Evolutionary conservation across 2,329 filamentous ascomycete genomes (phyloP).

Genomic region (Nemania sp.): DNA sequence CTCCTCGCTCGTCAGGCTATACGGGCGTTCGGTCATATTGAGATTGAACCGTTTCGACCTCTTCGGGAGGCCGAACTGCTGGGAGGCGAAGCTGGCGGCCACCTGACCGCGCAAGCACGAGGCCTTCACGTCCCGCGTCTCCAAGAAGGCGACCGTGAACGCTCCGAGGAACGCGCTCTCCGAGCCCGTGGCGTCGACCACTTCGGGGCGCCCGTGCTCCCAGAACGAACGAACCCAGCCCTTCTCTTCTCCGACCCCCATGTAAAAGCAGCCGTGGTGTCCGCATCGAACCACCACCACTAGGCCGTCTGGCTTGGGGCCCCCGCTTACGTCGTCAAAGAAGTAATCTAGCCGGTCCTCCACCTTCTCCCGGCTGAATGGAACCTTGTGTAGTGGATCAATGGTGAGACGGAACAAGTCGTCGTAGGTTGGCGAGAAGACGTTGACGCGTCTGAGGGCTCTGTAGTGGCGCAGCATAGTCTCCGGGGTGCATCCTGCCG

Average conservation of each 20-base stretch:
- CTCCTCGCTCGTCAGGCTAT: neutral
- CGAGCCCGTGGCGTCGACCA: conserved; percentile 4
- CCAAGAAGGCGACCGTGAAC: neutral
- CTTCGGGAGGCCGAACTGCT: conserved; percentile 11
- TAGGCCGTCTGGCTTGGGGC: neutral
- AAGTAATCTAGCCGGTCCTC: neutral
- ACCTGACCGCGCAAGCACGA: neutral
- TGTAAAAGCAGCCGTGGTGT: neutral
- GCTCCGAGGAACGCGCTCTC: conserved; percentile 20
- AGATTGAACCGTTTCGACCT: too few species aligned
- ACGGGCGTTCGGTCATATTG: too few species aligned
- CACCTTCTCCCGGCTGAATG: neutral
- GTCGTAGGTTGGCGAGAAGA: conserved; percentile 7
- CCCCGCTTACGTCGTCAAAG: neutral
- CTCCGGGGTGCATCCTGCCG: neutral
- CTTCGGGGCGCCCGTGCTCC: neutral
- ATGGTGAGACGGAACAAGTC: neutral
- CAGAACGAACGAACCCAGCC: conserved; percentile 1
- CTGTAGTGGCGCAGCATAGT: neutral
- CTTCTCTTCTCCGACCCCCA: neutral
- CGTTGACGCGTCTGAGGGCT: neutral
- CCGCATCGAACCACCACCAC: conserved; percentile 16
- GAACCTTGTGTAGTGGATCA: too few species aligned
- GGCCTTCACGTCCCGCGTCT: neutral
- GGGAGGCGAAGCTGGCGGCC: conserved; percentile 13